Conservation (phyloP, 352 stramenopile genomes). For the Salisapilia sapeloensis region DNA sequence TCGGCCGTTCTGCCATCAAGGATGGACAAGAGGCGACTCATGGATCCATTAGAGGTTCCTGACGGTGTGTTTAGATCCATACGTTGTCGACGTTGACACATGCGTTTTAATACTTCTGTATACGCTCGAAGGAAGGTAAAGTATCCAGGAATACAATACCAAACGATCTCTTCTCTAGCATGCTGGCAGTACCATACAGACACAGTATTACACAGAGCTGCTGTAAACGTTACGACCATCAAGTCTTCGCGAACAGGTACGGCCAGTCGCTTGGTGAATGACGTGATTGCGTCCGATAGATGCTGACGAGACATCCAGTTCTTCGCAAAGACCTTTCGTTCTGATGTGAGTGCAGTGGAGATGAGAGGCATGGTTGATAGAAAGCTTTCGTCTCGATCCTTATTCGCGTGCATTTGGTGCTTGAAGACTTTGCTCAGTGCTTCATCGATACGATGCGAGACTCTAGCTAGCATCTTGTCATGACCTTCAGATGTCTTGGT, state of each 20-base stretch:
- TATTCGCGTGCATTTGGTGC: constrained; percentile 13
- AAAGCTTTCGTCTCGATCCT: constrained; percentile 25
- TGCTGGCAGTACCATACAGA: constrained; percentile 34
- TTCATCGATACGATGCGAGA: too few species aligned
- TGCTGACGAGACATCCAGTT: constrained; percentile 15
- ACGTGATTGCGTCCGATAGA: constrained; percentile 14
- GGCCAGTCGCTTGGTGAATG: constrained; percentile 40
- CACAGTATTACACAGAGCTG: constrained; percentile 44
- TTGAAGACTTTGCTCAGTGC: too few species aligned
- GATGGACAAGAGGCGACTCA: constrained; percentile 45
- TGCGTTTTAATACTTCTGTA: constrained; percentile 48
- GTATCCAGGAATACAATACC: constrained; percentile 70
- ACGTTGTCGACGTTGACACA: constrained; percentile 50
- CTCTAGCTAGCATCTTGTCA: too few species aligned
- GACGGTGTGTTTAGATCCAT: constrained; percentile 10
- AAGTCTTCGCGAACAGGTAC: constrained; percentile 40
- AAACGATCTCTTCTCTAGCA: constrained; percentile 14
- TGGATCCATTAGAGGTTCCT: constrained; percentile 4
- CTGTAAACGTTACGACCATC: constrained; percentile 43
- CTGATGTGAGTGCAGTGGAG: constrained; percentile 10
- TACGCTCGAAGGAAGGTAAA: constrained; percentile 50
- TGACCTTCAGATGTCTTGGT: too few species aligned
- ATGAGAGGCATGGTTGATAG: constrained; percentile 33
- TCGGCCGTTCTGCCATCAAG: constrained; percentile 27
- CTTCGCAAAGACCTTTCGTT: constrained; percentile 16